Percentiles rank a stretch among this genome's conserved stretches.
Conservation (phyloP, 208 protist species). For the Wallacemonas sp. region DNA sequence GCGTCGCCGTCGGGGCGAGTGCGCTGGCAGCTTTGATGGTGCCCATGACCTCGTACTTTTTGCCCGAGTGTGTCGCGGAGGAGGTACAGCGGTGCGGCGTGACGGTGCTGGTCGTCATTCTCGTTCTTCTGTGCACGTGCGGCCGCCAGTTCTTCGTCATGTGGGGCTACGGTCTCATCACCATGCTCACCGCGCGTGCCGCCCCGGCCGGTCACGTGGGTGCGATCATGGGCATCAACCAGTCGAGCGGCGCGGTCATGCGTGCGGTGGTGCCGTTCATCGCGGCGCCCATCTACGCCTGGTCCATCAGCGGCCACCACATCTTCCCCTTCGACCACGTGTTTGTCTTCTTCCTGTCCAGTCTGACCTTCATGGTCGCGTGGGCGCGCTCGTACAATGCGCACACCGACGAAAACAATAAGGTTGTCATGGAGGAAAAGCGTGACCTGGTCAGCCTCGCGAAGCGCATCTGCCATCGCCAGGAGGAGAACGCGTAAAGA, state of each 20-base stretch:
- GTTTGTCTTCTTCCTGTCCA: conserved; percentile 55
- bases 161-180: conserved; percentile 29
- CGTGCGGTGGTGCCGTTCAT: conserved; percentile 27
- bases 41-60: conserved; percentile 5
- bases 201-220: conserved; percentile 24
- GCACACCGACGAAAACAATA: conserved; percentile 19
- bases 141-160: conserved; percentile 19
- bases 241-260: conserved; percentile 26
- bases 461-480: conserved; percentile 17
- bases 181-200: conserved; percentile 23
- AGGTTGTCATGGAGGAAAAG: conserved; percentile 18
- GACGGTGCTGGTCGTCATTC: background rate
- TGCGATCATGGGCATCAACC: conserved; percentile 31
- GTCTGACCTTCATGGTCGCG: conserved; percentile 19
- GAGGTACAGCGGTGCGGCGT: background rate
- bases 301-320: conserved; percentile 26
- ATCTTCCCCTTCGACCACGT: conserved; percentile 55
- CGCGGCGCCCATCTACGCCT: conserved; percentile 33
- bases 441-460: background rate
- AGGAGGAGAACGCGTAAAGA: conserved; percentile 17
- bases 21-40: conserved; percentile 1
- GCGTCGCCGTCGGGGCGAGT: conserved; percentile 1
- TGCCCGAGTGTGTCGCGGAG: background rate
- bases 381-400: conserved; percentile 37
- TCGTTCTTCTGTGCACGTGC: conserved; percentile 4